These are phyloP conservation scores for Teunomyces funiuensis DNA, from an alignment of 805 yeast species.

Conservation along the genomic window DNA sequence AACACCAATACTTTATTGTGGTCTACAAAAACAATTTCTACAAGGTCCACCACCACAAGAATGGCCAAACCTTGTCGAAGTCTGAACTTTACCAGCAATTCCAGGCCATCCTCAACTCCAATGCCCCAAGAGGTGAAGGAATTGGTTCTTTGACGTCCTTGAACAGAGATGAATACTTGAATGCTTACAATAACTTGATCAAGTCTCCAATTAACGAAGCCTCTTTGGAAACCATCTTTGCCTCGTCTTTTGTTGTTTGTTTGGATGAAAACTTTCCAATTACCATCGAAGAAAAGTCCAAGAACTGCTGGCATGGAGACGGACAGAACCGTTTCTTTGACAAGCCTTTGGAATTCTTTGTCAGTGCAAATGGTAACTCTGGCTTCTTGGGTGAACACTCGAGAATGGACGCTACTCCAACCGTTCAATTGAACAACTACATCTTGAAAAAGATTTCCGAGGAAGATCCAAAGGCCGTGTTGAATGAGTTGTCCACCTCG, in stretches of 20 bases:
- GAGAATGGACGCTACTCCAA: slow-evolving; percentile 97
- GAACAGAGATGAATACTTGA: slow-evolving; percentile 81
- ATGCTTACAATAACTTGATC: slow-evolving; percentile 55
- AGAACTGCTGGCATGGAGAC: slow-evolving; percentile 92
- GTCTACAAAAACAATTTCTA: slow-evolving; percentile 76
- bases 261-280: slow-evolving; percentile 73
- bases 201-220: slow-evolving; percentile 61
- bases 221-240: slow-evolving; percentile 66
- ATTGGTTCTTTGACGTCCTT: slow-evolving; percentile 80
- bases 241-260: slow-evolving; percentile 77
- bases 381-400: slow-evolving; percentile 97
- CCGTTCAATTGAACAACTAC: slow-evolving; percentile 80
- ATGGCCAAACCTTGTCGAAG: slow-evolving; percentile 46
- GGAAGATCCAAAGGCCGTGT: slow-evolving; percentile 38
- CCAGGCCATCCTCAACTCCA: slow-evolving; percentile 46
- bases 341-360: slow-evolving; percentile 84
- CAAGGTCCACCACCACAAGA: slow-evolving; percentile 62
- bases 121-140: slow-evolving; percentile 47
- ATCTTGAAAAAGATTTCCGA: slow-evolving; percentile 57
- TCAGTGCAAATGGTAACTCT: slow-evolving; percentile 79
- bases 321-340: slow-evolving; percentile 89
- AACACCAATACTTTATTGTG: slow-evolving; percentile 69
- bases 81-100: slow-evolving; percentile 59
- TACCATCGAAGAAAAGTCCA: slow-evolving; percentile 80
- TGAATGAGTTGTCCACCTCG: slow-evolving; percentile 25